Evolutionary conservation across 2,329 filamentous ascomycete genomes (phyloP), one percentile per base, ranked within the genome.

Genomic region (Nigrospora oryzae): DNA sequence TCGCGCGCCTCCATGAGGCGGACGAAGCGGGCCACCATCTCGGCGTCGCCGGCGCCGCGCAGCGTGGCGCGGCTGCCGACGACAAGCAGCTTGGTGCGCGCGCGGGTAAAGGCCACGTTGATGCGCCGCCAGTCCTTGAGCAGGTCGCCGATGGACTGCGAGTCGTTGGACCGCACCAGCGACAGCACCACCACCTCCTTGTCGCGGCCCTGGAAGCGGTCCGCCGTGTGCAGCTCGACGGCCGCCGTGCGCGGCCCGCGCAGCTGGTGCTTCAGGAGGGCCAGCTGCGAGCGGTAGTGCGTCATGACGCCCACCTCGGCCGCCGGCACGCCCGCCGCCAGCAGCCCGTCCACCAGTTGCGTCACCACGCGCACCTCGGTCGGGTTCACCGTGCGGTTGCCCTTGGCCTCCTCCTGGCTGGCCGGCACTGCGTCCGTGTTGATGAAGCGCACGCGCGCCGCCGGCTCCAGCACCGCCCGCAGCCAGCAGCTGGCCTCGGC

Each of bases 171-270:
- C 30, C 93, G 79, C 13, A 97, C 93, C 30, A 95, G 83, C 45
- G 81, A 88, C 10, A 98, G 75, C 13, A 98, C 79, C 1, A 97
- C 79, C 3, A 95, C 83, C 58, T 95, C 89, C 61, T 98, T 98
- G 66, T 98, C 93, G 11, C 93, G 80, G 7, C 93, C 93, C 62
- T 98, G 93, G 64, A 95, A 98, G 38, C 91, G 89, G 65, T 98
- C 93, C 3, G 93, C 90, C 0, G 93, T 97, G 64, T 98, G 89
- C 76, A 97, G 89, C 65, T 98, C 93, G 2, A 98, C 81, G 2
- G 78, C 77, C 0, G 71, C 53, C 0, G 72, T 67, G 2, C 23
- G 23, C 53, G 73, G 65, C 36, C 67, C 70, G 31, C 79, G 78
- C 32, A 95, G 77, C 11, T 74, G 74, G 49, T 90, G 80, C 51